Evolutionary conservation across 1,284 basidiomycete species (phyloP), one percentile per base, ranked within the genome.

Genomic region (Somion occarium): DNA sequence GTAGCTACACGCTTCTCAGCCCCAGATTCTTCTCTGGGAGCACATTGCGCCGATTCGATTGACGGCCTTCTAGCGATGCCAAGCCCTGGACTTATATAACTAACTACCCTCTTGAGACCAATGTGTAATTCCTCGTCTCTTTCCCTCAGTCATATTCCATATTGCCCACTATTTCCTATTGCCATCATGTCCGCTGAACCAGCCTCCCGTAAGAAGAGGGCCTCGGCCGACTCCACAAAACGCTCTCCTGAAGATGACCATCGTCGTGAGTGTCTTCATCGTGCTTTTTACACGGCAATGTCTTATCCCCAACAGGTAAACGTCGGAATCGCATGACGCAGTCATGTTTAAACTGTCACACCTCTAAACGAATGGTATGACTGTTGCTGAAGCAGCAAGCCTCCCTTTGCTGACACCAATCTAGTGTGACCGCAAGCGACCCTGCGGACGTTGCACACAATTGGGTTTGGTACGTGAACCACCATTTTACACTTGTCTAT

Each of bases 361-460:
- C 85, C 34, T 88, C 89, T 37, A 92, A 92, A 63, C 78, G 89
- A 52, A 91, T 90, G 84, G 88, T 91, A 23, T 41, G 22, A 15
- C 37, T 38, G 50, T 7, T 24, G 3, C 42, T 13, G 22, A 13
- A 5, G 42, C 23, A 22, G n/a, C 18, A 4, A 22, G 22, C 19
- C 22, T 18, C 5, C 7, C 34, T 18, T 38, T 9, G 18, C 44
- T 46, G 18, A 34, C 23, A 26, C 25, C 38, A 49, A 11, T 37
- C 30, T 53, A 86, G 85, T 88, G 85, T 56, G 85, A 88, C 62
- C 73, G 85, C 55, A 84, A 83, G 60, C 78, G 85, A 9, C 85
- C 85, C 22, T 88, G 83, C 58, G 78, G 81, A 20, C 77, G 83
- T 23, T 91, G 88, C 65, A 88, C 83, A 1, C 85, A 90, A 50